A percentile compares a stretch with the other conserved stretches of the same genome.
These are phyloP conservation scores for Fusarium concolor DNA, from an alignment of 2,329 filamentous ascomycete genomes.

Conservation along the genomic window DNA sequence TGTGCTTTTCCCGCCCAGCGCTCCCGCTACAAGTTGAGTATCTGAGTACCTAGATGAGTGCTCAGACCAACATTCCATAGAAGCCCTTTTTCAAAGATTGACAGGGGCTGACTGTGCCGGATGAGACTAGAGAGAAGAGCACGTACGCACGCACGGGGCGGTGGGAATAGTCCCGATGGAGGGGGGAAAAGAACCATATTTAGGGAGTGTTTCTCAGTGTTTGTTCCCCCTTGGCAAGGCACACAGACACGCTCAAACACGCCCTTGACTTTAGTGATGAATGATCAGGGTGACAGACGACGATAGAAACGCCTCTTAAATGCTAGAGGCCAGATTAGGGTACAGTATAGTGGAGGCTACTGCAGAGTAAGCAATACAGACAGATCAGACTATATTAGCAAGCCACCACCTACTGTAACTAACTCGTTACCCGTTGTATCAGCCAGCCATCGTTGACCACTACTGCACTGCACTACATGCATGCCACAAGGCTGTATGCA, in stretches of 20 bases:
- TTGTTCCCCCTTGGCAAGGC: background rate
- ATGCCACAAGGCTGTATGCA: background rate
- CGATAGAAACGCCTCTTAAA: background rate
- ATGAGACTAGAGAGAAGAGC: background rate
- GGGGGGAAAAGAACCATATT: background rate
- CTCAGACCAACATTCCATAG: constrained; percentile 23
- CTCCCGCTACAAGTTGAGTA: background rate
- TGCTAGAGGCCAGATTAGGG: background rate
- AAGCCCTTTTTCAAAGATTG: constrained; percentile 2
- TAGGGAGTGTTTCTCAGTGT: background rate
- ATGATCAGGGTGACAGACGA: background rate
- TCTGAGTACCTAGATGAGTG: background rate
- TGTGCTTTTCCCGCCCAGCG: constrained; percentile 30
- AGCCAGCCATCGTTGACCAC: constrained; percentile 14
- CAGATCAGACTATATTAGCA: background rate
- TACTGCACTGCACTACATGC: background rate
- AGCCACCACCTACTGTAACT: background rate
- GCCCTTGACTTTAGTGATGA: background rate
- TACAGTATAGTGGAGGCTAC: too few species aligned
- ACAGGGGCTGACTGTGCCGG: constrained; percentile 13
- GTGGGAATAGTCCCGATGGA: constrained; percentile 4
- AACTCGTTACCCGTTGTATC: background rate
- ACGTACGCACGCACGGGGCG: background rate
- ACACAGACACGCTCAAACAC: background rate
- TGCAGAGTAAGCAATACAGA: background rate